These are phyloP conservation scores for Remersonia thermophila DNA, from an alignment of 2,329 filamentous ascomycete species.

Conservation along the genomic window DNA sequence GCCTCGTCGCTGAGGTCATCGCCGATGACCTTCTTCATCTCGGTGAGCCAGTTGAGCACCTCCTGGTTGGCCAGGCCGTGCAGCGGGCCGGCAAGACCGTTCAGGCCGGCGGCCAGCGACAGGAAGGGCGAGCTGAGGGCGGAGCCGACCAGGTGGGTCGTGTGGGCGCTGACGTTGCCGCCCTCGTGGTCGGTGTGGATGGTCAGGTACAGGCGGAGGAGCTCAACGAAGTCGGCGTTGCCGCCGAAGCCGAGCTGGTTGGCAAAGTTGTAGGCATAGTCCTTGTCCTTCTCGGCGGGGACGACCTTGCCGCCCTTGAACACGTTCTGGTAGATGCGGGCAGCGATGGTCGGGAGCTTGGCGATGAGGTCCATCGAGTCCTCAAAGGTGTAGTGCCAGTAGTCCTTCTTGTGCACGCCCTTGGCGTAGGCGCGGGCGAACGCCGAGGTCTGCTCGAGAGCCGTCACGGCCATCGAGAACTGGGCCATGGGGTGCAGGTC, in stretches of 20 bases:
- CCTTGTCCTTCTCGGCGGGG: slow-evolving; percentile 94
- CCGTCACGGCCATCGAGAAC: slow-evolving; percentile 94
- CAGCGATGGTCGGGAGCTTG: slow-evolving; percentile 95
- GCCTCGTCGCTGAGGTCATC: slow-evolving; percentile 91
- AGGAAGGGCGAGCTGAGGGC: slow-evolving; percentile 96
- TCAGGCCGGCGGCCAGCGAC: slow-evolving; percentile 89
- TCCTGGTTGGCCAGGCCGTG: slow-evolving; percentile 99
- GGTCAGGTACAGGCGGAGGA: slow-evolving; percentile 97
- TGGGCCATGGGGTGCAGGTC: slow-evolving; percentile 99
- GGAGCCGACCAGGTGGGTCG: slow-evolving; percentile 92
- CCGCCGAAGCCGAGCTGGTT: slow-evolving; percentile 96
- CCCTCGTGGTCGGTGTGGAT: slow-evolving; percentile 99
- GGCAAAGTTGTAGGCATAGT: slow-evolving; percentile 98
- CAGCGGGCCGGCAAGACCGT: slow-evolving; percentile 94
- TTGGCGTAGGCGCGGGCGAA: slow-evolving; percentile 99
- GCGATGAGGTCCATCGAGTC: slow-evolving; percentile 99
- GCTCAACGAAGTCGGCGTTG: slow-evolving; percentile 94
- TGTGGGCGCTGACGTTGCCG: slow-evolving; percentile 97
- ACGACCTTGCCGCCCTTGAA: slow-evolving; percentile 99
- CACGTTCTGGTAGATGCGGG: slow-evolving; percentile 99
- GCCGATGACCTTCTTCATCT: slow-evolving; percentile 95
- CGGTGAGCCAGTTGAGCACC: slow-evolving; percentile 95
- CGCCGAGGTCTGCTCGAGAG: slow-evolving; percentile 94
- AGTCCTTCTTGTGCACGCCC: slow-evolving; percentile 98
- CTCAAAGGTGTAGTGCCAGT: slow-evolving; percentile 99